phyloP scores from a whole-genome alignment of 2,329 filamentous ascomycete species.

The Beauveria sp. region DNA sequence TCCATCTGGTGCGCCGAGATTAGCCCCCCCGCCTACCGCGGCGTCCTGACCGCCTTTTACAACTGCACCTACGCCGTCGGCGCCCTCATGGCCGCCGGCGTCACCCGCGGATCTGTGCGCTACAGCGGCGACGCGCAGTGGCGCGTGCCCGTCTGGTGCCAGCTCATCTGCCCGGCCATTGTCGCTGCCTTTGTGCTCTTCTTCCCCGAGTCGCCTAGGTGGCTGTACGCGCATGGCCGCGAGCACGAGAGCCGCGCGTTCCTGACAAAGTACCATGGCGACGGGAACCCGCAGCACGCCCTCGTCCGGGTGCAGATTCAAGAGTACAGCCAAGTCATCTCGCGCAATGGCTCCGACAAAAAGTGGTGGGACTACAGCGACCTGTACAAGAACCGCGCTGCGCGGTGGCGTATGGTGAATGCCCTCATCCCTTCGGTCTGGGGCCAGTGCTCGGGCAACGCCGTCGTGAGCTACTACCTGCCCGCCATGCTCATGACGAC shows the following conservation, averaged over 20 bases:
- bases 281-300: constrained; percentile 30
- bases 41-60: constrained; percentile 28
- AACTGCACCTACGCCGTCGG: constrained; percentile 34
- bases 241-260: constrained; percentile 30
- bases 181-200: constrained; percentile 16
- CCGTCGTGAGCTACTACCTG: constrained; percentile 41
- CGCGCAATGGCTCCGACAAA: constrained; percentile 30
- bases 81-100: constrained; percentile 39
- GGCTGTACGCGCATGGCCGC: constrained; percentile 30
- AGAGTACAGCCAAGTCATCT: constrained; percentile 23
- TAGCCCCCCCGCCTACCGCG: constrained; percentile 34
- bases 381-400: constrained; percentile 24
- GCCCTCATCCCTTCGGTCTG: constrained; percentile 20
- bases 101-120: constrained; percentile 32
- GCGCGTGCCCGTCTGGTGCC: constrained; percentile 31
- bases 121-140: constrained; percentile 16
- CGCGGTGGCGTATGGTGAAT: neutral
- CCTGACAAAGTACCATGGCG: constrained; percentile 28
- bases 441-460: constrained; percentile 37
- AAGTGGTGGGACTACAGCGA: constrained; percentile 34
- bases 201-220: constrained; percentile 37
- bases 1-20: constrained; percentile 37
- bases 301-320: constrained; percentile 33
- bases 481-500: constrained; percentile 41
- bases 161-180: constrained; percentile 15